Evolutionary conservation across 2,329 filamentous ascomycete genomes (phyloP).

Genomic region (Clarireedia monteithiana): DNA sequence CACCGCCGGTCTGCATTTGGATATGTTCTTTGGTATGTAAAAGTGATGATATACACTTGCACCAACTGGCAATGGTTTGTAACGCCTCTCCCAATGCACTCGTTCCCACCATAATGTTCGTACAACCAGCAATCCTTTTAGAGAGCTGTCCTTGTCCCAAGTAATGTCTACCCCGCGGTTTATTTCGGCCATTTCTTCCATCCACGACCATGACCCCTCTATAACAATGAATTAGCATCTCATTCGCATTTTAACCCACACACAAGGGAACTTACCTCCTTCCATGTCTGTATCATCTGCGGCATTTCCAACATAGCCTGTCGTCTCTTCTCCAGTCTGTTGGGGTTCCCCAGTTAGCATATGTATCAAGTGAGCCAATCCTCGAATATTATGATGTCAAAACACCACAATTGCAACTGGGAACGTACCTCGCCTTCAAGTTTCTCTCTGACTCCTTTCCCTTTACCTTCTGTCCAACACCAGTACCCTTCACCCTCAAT

Average conservation of each 20-base stretch:
- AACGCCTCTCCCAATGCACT: constrained; percentile 17
- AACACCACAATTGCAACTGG: constrained; percentile 19
- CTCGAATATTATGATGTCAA: constrained; percentile 1
- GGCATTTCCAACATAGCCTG: constrained; percentile 95
- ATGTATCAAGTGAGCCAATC: neutral
- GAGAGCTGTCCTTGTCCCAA: neutral
- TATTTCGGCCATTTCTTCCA: constrained; percentile 67
- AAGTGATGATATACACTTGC: constrained; percentile 8
- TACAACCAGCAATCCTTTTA: constrained; percentile 16
- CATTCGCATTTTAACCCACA: neutral
- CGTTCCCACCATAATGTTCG: constrained; percentile 16
- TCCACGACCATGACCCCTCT: constrained; percentile 64
- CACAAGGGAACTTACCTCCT: constrained; percentile 56
- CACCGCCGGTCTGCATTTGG: neutral
- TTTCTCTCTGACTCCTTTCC: constrained; percentile 89
- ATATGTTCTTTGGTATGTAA: neutral
- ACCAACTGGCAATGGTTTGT: constrained; percentile 12
- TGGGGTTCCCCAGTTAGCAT: constrained; percentile 12
- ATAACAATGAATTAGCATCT: constrained; percentile 30
- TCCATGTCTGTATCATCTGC: constrained; percentile 85
- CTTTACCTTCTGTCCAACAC: constrained; percentile 89
- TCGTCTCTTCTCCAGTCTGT: constrained; percentile 76
- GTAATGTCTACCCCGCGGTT: constrained; percentile 1
- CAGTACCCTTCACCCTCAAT: constrained; percentile 82
- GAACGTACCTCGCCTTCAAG: constrained; percentile 61